Percentiles rank a stretch among this genome's conserved stretches.
These are phyloP conservation scores for Prunus mira DNA, from an alignment of 306 rosid genomes.

Conservation along the genomic window DNA sequence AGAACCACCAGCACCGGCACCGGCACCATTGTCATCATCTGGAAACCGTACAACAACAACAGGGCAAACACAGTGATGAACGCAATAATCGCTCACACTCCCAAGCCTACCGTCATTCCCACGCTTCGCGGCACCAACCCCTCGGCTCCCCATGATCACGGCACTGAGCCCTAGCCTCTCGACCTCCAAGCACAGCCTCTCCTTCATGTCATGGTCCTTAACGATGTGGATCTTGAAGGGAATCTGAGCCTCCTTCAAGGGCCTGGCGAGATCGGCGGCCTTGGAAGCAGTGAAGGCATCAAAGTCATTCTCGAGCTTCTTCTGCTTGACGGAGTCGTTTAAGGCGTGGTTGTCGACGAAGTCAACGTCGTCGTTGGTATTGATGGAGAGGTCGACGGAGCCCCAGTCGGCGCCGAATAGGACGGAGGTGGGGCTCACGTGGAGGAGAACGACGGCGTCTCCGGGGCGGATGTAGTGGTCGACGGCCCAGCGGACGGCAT, in stretches of 20 bases:
- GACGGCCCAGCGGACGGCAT: constrained; percentile 96
- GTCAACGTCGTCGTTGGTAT: constrained; percentile 41
- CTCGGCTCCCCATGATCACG: constrained; percentile 96
- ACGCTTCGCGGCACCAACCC: constrained; percentile 76
- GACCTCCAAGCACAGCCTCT: constrained; percentile 83
- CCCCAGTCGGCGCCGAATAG: constrained; percentile 99
- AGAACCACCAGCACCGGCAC: constrained; percentile 13
- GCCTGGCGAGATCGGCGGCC: constrained; percentile 70
- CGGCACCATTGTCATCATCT: constrained; percentile 46
- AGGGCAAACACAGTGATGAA: constrained; percentile 93
- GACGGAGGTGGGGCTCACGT: constrained; percentile 90
- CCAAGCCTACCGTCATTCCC: constrained; percentile 89
- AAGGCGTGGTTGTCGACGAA: constrained; percentile 23
- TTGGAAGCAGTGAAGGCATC: constrained; percentile 85
- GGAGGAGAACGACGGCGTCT: constrained; percentile 95
- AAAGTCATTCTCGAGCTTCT: constrained; percentile 72
- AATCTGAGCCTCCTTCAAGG: constrained; percentile 82
- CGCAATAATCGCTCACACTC: constrained; percentile 95
- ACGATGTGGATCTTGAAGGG: constrained; percentile 97
- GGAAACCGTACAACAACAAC: constrained; percentile 94
- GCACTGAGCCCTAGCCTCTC: constrained; percentile 96
- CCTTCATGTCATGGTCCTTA: constrained; percentile 98
- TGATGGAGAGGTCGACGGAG: constrained; percentile 64
- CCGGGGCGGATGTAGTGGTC: constrained; percentile 93
- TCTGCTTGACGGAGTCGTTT: constrained; percentile 22